phyloP scores from a whole-genome alignment of 176 grass and related monocot species.

The Stipa capillata region DNA sequence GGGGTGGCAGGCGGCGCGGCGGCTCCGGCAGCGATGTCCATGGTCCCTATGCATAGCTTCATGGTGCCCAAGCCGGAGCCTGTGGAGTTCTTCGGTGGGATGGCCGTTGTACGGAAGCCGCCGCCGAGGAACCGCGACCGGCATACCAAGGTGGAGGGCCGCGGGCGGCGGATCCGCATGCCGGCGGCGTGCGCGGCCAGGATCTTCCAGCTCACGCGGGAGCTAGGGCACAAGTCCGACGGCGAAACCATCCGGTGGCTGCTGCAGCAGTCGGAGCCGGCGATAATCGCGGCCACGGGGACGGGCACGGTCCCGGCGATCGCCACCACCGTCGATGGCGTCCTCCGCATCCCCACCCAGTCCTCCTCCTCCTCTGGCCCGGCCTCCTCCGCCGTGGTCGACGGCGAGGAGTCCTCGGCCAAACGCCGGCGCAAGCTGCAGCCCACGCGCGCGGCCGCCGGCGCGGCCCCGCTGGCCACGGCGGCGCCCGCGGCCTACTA shows the following conservation, averaged over 20 bases:
- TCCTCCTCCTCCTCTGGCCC: slow-evolving; percentile 44
- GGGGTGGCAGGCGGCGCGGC: background rate
- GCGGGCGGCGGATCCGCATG: slow-evolving; percentile 91
- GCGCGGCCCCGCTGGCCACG: slow-evolving; percentile 1
- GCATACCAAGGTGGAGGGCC: slow-evolving; percentile 92
- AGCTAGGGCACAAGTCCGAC: slow-evolving; percentile 96
- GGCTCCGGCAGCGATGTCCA: slow-evolving; percentile 16
- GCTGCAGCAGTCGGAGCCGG: slow-evolving; percentile 84
- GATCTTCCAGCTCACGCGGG: slow-evolving; percentile 97
- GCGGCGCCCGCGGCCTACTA: slow-evolving; percentile 39
- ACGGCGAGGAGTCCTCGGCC: slow-evolving; percentile 39
- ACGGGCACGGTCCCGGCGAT: slow-evolving; percentile 87
- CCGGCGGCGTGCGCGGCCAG: slow-evolving; percentile 81
- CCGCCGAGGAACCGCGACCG: slow-evolving; percentile 72
- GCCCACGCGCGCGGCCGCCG: slow-evolving; percentile 51
- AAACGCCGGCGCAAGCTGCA: slow-evolving; percentile 92
- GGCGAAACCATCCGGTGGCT: slow-evolving; percentile 96
- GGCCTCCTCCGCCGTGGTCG: slow-evolving; percentile 30
- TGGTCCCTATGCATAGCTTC: slow-evolving; percentile 44
- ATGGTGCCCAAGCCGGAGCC: slow-evolving; percentile 84
- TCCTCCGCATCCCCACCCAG: slow-evolving; percentile 83
- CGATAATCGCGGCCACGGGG: slow-evolving; percentile 81
- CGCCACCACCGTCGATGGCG: slow-evolving; percentile 71
- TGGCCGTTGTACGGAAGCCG: slow-evolving; percentile 45
- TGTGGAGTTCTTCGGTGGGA: slow-evolving; percentile 60